These are phyloP conservation scores for Plasmodium coatneyi DNA, from an alignment of 169 alveolate species.

Conservation along the genomic window DNA sequence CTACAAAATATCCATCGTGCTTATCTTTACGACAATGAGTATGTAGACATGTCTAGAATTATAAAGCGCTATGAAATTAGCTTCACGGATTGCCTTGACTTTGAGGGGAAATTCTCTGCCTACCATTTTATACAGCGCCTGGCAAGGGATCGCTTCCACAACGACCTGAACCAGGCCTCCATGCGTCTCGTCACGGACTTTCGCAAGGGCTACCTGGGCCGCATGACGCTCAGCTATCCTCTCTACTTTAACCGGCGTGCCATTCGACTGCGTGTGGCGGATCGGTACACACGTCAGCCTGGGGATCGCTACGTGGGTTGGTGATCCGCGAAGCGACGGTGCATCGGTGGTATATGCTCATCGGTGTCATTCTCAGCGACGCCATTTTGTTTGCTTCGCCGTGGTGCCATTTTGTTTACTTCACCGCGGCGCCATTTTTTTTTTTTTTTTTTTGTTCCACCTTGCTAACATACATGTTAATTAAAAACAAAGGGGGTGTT, in stretches of 20 bases:
- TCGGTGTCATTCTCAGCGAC: neutral
- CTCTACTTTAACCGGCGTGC: slow-evolving; percentile 75
- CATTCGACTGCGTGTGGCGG: slow-evolving; percentile 13
- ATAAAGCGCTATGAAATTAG: slow-evolving; percentile 50
- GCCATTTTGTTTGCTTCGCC: neutral
- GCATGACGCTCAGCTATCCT: slow-evolving; percentile 84
- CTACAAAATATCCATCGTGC: slow-evolving; percentile 44
- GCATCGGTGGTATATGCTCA: neutral
- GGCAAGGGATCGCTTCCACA: slow-evolving; percentile 76
- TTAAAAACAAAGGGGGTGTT: slow-evolving; percentile 3
- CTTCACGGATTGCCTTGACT: slow-evolving; percentile 33
- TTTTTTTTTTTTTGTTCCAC: neutral
- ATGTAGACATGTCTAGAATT: slow-evolving; percentile 36
- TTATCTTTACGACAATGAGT: slow-evolving; percentile 59
- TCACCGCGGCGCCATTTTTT: neutral
- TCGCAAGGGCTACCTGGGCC: slow-evolving; percentile 84
- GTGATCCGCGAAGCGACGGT: neutral
- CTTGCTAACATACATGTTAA: neutral
- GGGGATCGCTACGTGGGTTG: slow-evolving; percentile 55
- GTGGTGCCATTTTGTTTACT: neutral
- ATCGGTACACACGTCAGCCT: neutral
- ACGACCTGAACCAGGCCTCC: slow-evolving; percentile 83
- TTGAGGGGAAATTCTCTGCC: slow-evolving; percentile 49
- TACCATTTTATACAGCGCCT: slow-evolving; percentile 75
- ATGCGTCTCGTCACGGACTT: slow-evolving; percentile 86